phyloP scores from a whole-genome alignment of 805 yeast species.

The Osmozyma mogii region DNA sequence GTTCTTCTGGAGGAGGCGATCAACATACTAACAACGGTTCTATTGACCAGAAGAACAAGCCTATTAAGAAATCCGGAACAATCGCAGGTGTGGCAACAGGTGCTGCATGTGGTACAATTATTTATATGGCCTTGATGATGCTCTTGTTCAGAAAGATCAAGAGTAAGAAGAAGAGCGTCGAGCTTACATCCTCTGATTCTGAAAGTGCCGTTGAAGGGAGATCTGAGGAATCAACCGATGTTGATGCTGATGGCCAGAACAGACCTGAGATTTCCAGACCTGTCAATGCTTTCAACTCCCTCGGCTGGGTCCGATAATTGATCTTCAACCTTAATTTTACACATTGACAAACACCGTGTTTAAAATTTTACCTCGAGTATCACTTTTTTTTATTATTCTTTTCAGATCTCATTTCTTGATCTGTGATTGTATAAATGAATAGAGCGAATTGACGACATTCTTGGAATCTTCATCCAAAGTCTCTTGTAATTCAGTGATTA shows the following conservation, averaged over 20 bases:
- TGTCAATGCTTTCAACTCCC: constrained; percentile 59
- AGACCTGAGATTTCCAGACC: constrained; percentile 52
- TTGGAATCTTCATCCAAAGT: constrained; percentile 43
- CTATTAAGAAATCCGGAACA: constrained; percentile 25
- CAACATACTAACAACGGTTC: constrained; percentile 23
- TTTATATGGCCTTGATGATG: constrained; percentile 55
- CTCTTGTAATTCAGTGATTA: constrained; percentile 41
- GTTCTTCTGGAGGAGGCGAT: constrained; percentile 9
- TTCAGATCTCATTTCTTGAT: background rate
- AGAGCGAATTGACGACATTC: constrained; percentile 33
- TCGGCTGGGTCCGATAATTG: constrained; percentile 46
- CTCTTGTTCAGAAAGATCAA: constrained; percentile 45
- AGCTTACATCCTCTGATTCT: constrained; percentile 33
- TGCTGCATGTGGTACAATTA: constrained; percentile 66
- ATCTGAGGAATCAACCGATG: constrained; percentile 9
- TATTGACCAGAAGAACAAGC: constrained; percentile 18
- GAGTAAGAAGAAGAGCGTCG: constrained; percentile 27
- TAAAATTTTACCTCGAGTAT: background rate
- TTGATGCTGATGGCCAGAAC: constrained; percentile 4
- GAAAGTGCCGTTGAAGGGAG: constrained; percentile 27
- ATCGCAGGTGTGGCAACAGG: constrained; percentile 80
- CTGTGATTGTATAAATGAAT: background rate
- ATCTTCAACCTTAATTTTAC: background rate
- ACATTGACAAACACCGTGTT: background rate
- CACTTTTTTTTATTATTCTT: too few relatives aligned